Conservation (phyloP, 495 filamentous ascomycete species). For the Choiromyces venosus region DNA sequence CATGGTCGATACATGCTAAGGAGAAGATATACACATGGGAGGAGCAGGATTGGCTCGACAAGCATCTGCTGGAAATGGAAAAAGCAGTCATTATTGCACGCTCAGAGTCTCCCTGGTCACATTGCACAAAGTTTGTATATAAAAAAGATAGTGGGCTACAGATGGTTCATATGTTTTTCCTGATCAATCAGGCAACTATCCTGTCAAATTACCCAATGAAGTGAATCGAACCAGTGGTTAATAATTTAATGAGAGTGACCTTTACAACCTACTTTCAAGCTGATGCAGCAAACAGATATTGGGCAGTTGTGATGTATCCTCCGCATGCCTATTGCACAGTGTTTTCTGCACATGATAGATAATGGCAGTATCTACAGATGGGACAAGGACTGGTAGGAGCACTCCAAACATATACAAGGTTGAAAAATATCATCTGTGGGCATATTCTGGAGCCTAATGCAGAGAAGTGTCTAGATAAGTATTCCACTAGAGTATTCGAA, state of each 20-base stretch:
- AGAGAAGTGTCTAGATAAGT: background rate
- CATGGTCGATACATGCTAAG: background rate
- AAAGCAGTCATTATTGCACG: slow-evolving; percentile 8
- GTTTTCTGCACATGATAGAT: slow-evolving; percentile 7
- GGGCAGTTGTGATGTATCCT: background rate
- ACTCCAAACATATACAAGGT: slow-evolving; percentile 11
- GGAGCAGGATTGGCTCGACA: slow-evolving; percentile 4
- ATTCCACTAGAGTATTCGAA: background rate
- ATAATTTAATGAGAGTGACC: too few relatives aligned
- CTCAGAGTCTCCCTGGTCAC: slow-evolving; percentile 8
- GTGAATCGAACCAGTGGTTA: too few relatives aligned
- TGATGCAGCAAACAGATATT: background rate
- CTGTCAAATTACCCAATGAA: slow-evolving; percentile 9
- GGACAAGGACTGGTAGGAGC: slow-evolving; percentile 5
- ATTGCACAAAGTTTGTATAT: background rate
- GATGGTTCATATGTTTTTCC: slow-evolving; percentile 6
- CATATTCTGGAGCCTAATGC: background rate
- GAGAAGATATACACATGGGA: background rate
- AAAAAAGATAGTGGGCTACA: background rate
- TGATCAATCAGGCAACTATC: background rate
- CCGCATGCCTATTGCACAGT: slow-evolving; percentile 18
- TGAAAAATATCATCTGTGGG: slow-evolving; percentile 5
- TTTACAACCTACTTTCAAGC: too few relatives aligned
- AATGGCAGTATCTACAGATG: slow-evolving; percentile 12
- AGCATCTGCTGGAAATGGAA: background rate